Conservation (phyloP, 306 rosid species). For the Trifolium fragiferum region DNA sequence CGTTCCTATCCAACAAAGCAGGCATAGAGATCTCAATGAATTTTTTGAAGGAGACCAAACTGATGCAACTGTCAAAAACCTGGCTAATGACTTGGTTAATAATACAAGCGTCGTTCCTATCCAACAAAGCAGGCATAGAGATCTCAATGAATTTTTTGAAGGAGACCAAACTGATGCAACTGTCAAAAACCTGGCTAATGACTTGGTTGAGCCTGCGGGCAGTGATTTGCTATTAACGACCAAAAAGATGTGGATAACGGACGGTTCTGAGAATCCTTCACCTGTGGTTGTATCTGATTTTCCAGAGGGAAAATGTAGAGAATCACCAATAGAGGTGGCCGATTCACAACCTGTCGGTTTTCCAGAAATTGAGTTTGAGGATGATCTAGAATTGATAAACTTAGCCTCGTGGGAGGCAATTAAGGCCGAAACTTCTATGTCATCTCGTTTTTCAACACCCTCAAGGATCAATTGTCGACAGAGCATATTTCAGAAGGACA, state of each 20-base stretch:
- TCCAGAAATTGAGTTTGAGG: constrained; percentile 7
- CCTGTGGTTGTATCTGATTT: not conserved
- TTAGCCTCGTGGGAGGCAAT: constrained; percentile 22
- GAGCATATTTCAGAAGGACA: constrained; percentile 19
- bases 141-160: constrained; percentile 22
- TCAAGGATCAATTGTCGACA: constrained; percentile 6
- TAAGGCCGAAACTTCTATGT: constrained; percentile 7
- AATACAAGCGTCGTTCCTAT: constrained; percentile 21
- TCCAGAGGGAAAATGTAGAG: constrained; percentile 22
- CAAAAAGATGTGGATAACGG: constrained; percentile 38
- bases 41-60: constrained; percentile 5
- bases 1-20: constrained; percentile 14
- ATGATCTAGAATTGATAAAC: constrained; percentile 17
- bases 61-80: not conserved
- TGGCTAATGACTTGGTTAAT: constrained; percentile 4
- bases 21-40: constrained; percentile 32
- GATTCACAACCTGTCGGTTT: not conserved
- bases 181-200: constrained; percentile 1
- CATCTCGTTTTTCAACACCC: constrained; percentile 17
- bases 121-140: constrained; percentile 18
- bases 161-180: not conserved
- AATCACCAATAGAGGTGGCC: not conserved
- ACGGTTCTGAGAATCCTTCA: not conserved
- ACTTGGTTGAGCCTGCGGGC: constrained; percentile 1
- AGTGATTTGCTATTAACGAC: not conserved